phyloP scores from a whole-genome alignment of 441 rosid species.

The Populus hybrid region DNA sequence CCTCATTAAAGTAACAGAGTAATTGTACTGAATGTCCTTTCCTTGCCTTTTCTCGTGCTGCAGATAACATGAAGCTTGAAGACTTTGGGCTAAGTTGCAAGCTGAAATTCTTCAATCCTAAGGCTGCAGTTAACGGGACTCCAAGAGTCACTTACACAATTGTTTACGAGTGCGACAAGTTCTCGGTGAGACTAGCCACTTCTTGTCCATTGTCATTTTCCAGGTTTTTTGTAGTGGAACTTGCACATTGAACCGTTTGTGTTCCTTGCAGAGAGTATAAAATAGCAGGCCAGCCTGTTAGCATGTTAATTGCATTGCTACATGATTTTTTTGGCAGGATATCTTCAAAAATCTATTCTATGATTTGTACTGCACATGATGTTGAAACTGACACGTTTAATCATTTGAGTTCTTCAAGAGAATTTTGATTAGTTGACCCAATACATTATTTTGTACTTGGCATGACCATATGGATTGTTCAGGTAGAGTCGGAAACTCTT shows the following conservation, averaged over 20 bases:
- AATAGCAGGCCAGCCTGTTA: background rate
- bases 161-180: constrained; percentile 46
- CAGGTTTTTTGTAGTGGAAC: background rate
- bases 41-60: background rate
- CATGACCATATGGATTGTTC: background rate
- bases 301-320: background rate
- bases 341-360: background rate
- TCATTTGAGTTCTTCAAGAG: background rate
- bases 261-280: background rate
- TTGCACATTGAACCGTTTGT: background rate
- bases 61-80: constrained; percentile 63
- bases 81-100: constrained; percentile 54
- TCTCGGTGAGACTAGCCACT: constrained; percentile 40
- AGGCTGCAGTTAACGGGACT: constrained; percentile 18
- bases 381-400: background rate
- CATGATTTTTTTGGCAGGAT: background rate
- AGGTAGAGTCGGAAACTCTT: background rate
- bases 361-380: background rate
- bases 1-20: background rate
- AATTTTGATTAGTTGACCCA: background rate
- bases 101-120: constrained; percentile 38
- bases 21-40: background rate
- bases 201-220: background rate
- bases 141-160: constrained; percentile 51
- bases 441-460: background rate